A percentile compares a stretch with the other conserved stretches of the same genome.
These are phyloP conservation scores for Myxozyma vanderwaltii DNA, from an alignment of 805 yeast species.

Conservation along the genomic window DNA sequence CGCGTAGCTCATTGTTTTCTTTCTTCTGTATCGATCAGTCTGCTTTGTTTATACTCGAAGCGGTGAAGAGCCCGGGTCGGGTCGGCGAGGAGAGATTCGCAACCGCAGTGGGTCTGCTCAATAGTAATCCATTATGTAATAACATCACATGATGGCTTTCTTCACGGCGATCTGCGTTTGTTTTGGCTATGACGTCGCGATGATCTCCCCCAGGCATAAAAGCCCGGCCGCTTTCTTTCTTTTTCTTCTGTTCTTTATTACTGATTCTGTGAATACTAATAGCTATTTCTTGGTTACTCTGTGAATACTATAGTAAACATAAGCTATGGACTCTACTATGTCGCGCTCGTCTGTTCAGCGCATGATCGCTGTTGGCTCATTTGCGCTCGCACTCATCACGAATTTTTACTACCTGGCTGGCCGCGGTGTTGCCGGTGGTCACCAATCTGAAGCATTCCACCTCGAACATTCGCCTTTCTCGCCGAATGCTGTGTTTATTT, in stretches of 20 bases:
- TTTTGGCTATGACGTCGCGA: neutral
- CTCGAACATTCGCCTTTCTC: slow-evolving; percentile 70
- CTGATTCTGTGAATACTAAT: too few species aligned
- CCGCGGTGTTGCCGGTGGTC: slow-evolving; percentile 47
- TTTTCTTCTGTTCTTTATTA: neutral
- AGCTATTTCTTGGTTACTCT: too few species aligned
- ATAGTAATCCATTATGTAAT: neutral
- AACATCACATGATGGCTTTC: neutral
- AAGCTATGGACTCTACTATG: slow-evolving; percentile 1
- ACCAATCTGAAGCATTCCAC: slow-evolving; percentile 24
- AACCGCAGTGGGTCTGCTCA: neutral
- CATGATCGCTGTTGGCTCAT: slow-evolving; percentile 52
- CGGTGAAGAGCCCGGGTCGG: slow-evolving; percentile 10
- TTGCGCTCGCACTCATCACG: slow-evolving; percentile 58
- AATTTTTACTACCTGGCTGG: slow-evolving; percentile 61
- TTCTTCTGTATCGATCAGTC: neutral
- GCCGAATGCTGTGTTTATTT: slow-evolving; percentile 43
- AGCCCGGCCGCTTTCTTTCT: too few species aligned
- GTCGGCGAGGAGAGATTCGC: neutral
- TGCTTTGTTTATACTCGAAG: neutral
- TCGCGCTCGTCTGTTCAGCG: slow-evolving; percentile 42
- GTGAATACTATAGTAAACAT: too few species aligned
- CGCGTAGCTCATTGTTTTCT: slow-evolving; percentile 22
- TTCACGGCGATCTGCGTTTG: neutral
- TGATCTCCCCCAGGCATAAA: too few species aligned